A percentile compares a stretch with the other conserved stretches of the same genome.
These are phyloP conservation scores for Colletotrichum sp. DNA, from an alignment of 2,329 filamentous ascomycete genomes.

Conservation along the genomic window DNA sequence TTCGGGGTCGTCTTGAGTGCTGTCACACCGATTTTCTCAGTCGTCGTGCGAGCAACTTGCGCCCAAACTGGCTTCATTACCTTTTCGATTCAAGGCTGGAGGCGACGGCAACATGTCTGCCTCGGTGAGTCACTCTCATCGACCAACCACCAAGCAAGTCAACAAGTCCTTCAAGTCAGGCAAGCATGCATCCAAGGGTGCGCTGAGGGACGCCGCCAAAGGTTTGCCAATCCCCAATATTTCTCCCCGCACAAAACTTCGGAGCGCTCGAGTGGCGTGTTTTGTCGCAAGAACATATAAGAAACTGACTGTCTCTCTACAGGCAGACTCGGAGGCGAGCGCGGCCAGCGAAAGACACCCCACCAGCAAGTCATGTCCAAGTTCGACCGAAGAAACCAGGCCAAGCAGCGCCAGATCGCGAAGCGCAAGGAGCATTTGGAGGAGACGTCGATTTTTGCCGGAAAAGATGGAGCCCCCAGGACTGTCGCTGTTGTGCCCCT, in stretches of 20 bases:
- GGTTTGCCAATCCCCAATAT: constrained; percentile 52
- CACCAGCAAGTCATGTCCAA: constrained; percentile 98
- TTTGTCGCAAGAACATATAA: neutral
- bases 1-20: neutral
- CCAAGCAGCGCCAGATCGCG: constrained; percentile 83
- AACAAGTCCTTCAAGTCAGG: constrained; percentile 90
- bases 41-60: constrained; percentile 1
- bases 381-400: constrained; percentile 92
- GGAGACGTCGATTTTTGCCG: constrained; percentile 82
- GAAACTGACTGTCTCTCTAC: neutral
- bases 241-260: neutral
- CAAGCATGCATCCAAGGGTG: constrained; percentile 85
- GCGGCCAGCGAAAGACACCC: constrained; percentile 80
- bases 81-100: constrained; percentile 88
- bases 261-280: too few relatives aligned
- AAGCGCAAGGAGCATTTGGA: constrained; percentile 86
- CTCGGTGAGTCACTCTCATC: constrained; percentile 80
- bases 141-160: constrained; percentile 86
- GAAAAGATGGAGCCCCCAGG: constrained; percentile 83
- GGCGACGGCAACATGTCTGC: constrained; percentile 77
- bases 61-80: constrained; percentile 70
- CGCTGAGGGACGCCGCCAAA: constrained; percentile 84
- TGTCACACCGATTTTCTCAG: neutral
- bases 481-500: constrained; percentile 89
- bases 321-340: constrained; percentile 80